Percentiles rank a stretch among this genome's conserved stretches.
These are phyloP conservation scores for Hysterium pulicare DNA, from an alignment of 2,329 filamentous ascomycete species.

Conservation along the genomic window DNA sequence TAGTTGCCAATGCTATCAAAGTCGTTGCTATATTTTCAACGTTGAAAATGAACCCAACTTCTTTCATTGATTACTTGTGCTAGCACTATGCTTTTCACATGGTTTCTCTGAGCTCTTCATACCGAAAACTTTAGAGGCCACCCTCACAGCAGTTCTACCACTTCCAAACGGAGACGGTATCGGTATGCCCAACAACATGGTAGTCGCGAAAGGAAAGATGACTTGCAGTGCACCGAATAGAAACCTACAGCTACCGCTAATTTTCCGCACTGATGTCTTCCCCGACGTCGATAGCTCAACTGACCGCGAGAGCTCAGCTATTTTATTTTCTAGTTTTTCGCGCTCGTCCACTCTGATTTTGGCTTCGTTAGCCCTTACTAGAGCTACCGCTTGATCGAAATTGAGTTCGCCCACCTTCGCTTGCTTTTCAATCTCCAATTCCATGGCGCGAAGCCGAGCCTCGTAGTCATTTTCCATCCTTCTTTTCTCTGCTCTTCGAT, in stretches of 20 bases:
- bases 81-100: too few species aligned
- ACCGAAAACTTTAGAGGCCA: too few species aligned
- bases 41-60: too few species aligned
- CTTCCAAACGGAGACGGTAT: background rate
- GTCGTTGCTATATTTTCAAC: too few species aligned
- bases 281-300: background rate
- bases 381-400: conserved; percentile 2
- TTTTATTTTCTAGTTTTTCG: conserved; percentile 2
- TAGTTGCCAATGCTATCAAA: too few species aligned
- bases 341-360: conserved; percentile 3
- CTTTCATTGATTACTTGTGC: too few species aligned
- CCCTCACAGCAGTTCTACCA: too few species aligned
- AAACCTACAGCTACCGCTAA: background rate
- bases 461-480: conserved; percentile 1
- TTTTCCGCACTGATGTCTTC: background rate
- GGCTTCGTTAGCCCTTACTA: conserved; percentile 4
- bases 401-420: conserved; percentile 3
- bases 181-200: background rate
- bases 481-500: background rate
- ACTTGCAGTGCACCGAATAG: background rate
- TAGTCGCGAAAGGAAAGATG: background rate
- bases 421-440: background rate
- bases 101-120: too few species aligned
- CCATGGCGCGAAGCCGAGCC: background rate
- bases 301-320: background rate